phyloP scores from a whole-genome alignment of 495 filamentous ascomycete genomes.

The Amorphotheca resinae region DNA sequence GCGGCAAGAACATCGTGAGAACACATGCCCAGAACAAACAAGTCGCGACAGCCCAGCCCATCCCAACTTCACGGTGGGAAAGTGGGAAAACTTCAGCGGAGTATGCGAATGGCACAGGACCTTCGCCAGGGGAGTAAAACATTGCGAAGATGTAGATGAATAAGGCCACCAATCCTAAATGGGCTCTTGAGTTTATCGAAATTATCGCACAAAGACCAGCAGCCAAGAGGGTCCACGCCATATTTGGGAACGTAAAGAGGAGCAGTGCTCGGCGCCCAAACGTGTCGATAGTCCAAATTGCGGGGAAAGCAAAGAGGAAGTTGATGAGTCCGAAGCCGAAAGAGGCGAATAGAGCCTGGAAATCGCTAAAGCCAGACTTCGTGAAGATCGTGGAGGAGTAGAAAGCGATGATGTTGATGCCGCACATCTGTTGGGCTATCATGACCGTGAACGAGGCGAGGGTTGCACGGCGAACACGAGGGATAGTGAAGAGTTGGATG shows the following conservation, averaged over 20 bases:
- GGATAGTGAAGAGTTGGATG: conserved; percentile 45
- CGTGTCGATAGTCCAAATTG: conserved; percentile 75
- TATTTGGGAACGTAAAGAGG: conserved; percentile 75
- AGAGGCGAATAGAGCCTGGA: conserved; percentile 39
- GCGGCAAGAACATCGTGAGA: conserved; percentile 53
- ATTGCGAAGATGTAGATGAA: conserved; percentile 61
- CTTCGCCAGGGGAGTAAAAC: conserved; percentile 69
- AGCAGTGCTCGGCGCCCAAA: conserved; percentile 67
- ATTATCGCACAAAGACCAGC: conserved; percentile 63
- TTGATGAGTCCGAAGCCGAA: conserved; percentile 68
- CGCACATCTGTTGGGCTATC: conserved; percentile 76
- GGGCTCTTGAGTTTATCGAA: conserved; percentile 31
- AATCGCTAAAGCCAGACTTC: conserved; percentile 44
- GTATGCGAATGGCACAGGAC: conserved; percentile 74
- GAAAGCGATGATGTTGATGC: conserved; percentile 67
- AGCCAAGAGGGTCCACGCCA: conserved; percentile 65
- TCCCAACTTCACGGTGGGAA: conserved; percentile 63
- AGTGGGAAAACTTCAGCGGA: conserved; percentile 69
- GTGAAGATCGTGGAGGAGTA: conserved; percentile 67
- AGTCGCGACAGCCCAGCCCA: conserved; percentile 60
- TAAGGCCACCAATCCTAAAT: conserved; percentile 50
- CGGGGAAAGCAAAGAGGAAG: conserved; percentile 71
- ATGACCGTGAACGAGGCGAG: conserved; percentile 54
- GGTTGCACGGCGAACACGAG: conserved; percentile 45
- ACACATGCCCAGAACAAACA: conserved; percentile 55